Evolutionary conservation across 2,329 filamentous ascomycete species (phyloP), one percentile per base, ranked within the genome.

Genomic region (Xylaria sp.): DNA sequence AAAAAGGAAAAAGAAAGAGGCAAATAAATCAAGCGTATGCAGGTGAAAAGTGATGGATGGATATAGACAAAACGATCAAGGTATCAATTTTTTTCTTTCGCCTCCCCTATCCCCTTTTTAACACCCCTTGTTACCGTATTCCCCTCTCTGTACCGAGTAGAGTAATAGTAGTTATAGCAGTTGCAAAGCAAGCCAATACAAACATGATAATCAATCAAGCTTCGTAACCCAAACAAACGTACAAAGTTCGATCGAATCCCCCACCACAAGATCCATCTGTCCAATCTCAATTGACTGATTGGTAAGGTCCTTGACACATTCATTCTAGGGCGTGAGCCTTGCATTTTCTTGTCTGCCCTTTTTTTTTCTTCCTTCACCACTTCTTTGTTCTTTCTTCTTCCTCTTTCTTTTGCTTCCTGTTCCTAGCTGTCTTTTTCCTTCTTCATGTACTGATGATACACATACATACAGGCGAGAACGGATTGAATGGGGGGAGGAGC

Each of bases 291-390:
- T n/a, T 35, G 8, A 9, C 54, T n/a, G 51, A 25, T 57, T 57
- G 29, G 35, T 23, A 35, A 50, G 50, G 5, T 51, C 21, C 23
- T 48, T 40, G n/a, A 37, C 47, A 35, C 55, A 47, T 44, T 60
- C 55, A 47, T 44, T 60, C 55, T 60, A 42, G 62, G 61, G 62
- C 62, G 66, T 65, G 66, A 65, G 57, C 62, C 61, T 68, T 61
- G 51, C 66, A 44, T 60, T 58, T 58, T 18, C 32, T 37, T 53
- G 44, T 29, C 48, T 42, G 32, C 25, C 47, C 37, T 18, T 59
- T 55, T 60, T 42, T 37, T n/a, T n/a, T 21, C 42, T 16, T 44
- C 27, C 48, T 29, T 55, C 2, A 16, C 40, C 2, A 16, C 40
- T 12, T 18, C 37, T 40, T 40, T 4, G 10, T 18, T 42, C 51